Evolutionary conservation across 2,329 filamentous ascomycete species (phyloP), one percentile per base, ranked within the genome.

Genomic region (Epichloe uncinata): DNA sequence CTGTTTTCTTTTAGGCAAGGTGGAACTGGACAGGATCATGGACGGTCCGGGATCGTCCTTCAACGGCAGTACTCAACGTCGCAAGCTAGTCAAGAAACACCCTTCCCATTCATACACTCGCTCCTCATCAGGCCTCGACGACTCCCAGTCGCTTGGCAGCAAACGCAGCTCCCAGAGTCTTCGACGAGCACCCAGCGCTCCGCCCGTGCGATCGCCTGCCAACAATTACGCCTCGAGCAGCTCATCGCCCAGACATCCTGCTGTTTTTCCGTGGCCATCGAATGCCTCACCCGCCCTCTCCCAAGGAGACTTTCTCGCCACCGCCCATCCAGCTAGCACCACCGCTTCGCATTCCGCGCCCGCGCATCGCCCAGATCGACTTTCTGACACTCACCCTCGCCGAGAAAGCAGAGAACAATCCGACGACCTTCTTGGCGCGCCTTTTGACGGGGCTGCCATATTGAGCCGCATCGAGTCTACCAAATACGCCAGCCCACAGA

Each of bases 141-240:
- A 80, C 69, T 68, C 73, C 66, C 70, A 70, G 60, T 79, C 75
- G 57, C 67, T 81, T 58, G 71, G 73, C 66, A 81, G 75, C 70
- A 75, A 80, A 72, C 73, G 74, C 66, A 82, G 78, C 74, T 80
- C 78, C 57, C 73, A 75, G 60, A 81, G 76, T 64, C 70, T 82
- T 63, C 75, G 71, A 63, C 74, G 77, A 63, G 72, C 77, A 62
- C 78, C 79, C 57, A 80, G 77, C 65, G 77, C 77, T 68, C 77
- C 77, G 61, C 69, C 69, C 60, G 65, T 67, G 59, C 70, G 69
- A 54, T 70, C 69, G 50, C 69, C 69, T 53, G 67, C 68, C 57
- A 67, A 69, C 59, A 71, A 73, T 59, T 70, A 73, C 71, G 68
- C 73, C 62, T 73, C 73, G 60, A 70, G 66, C 67, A 68, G 64